Percentiles rank a stretch among this genome's conserved stretches.
Conservation (phyloP, 1,284 basidiomycete species). For the Ustilago loliicola region DNA sequence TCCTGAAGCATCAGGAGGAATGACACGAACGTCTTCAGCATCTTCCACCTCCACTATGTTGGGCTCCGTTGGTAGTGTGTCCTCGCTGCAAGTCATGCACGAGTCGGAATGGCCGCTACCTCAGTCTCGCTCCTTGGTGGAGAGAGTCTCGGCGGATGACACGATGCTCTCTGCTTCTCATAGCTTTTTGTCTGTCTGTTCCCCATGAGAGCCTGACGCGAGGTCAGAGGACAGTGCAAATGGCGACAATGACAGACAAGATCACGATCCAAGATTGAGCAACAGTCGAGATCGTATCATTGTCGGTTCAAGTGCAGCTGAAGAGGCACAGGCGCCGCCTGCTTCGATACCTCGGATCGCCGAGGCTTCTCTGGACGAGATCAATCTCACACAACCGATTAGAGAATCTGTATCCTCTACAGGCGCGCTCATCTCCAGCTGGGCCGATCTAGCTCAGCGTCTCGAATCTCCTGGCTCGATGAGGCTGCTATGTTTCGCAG, state of each 20-base stretch:
- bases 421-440: background rate
- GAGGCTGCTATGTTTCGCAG: constrained; percentile 33
- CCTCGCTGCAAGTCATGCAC: constrained; percentile 5
- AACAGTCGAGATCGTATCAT: too few relatives aligned
- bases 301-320: too few relatives aligned
- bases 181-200: constrained; percentile 10
- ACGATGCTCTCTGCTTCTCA: background rate
- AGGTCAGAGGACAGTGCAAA: background rate
- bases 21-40: background rate
- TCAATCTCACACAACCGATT: too few relatives aligned
- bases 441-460: constrained; percentile 22
- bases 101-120: constrained; percentile 15
- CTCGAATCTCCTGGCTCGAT: constrained; percentile 28
- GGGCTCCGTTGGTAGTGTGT: constrained; percentile 2
- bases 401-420: too few relatives aligned
- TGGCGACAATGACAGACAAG: too few relatives aligned
- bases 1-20: background rate
- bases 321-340: too few relatives aligned
- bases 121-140: background rate
- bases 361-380: too few relatives aligned
- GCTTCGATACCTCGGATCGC: too few relatives aligned
- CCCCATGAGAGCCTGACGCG: background rate
- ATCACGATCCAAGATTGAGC: too few relatives aligned
- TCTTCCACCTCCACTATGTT: constrained; percentile 11
- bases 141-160: background rate